A percentile compares a stretch with the other conserved stretches of the same genome.
These are phyloP conservation scores for Syzygium jambos DNA, from an alignment of 345 rosid species.

Conservation along the genomic window DNA sequence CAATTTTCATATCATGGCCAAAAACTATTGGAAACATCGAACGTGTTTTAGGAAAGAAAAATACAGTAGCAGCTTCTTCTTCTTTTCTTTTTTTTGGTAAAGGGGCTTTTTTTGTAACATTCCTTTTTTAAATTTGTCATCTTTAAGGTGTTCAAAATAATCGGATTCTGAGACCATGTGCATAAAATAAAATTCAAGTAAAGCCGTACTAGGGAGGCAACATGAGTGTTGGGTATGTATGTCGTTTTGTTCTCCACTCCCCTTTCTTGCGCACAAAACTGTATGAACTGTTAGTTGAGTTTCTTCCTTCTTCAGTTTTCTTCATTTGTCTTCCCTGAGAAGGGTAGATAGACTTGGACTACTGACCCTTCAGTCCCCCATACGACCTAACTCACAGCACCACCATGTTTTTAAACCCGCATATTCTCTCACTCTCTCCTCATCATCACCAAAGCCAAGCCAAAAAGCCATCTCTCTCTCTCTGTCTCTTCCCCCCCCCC, in stretches of 20 bases:
- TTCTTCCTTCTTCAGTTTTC: neutral
- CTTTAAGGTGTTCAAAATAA: neutral
- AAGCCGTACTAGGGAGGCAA: neutral
- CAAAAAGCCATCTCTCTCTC: neutral
- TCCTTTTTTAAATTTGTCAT: neutral
- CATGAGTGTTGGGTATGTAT: neutral
- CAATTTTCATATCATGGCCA: neutral
- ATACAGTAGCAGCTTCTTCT: neutral
- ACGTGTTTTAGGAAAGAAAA: neutral
- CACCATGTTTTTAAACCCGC: neutral
- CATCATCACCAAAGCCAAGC: neutral
- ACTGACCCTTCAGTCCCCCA: slow-evolving; percentile 1
- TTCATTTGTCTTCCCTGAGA: slow-evolving; percentile 1
- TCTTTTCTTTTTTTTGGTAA: neutral
- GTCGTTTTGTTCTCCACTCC: neutral
- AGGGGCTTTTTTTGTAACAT: neutral
- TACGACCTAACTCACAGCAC: neutral
- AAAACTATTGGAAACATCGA: neutral
- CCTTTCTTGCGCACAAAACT: neutral
- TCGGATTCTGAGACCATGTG: neutral
- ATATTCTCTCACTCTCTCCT: neutral
- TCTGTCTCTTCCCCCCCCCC: neutral
- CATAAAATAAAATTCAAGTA: neutral
- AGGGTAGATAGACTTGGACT: slow-evolving; percentile 29
- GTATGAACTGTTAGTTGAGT: slow-evolving; percentile 1